Percentiles rank a stretch among this genome's conserved stretches.
Evolutionary conservation across 257 asterid species (phyloP).

Genomic region (Solanum dulcamara): DNA sequence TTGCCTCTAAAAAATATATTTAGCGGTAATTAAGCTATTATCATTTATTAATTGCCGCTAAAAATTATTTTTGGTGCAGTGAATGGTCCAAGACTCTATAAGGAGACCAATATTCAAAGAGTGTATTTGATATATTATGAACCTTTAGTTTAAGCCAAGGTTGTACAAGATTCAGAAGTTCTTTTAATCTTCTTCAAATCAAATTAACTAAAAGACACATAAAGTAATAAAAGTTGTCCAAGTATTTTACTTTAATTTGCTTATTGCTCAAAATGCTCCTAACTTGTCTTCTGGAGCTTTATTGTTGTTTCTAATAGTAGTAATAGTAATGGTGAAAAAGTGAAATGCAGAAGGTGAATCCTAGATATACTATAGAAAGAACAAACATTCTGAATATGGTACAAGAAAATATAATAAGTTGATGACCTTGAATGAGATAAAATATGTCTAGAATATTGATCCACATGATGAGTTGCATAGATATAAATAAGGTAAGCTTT

Average conservation of each 20-base stretch:
- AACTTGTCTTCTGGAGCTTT: neutral
- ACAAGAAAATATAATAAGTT: neutral
- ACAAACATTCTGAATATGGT: neutral
- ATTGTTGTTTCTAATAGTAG: neutral
- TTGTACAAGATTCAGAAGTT: neutral
- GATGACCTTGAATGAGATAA: neutral
- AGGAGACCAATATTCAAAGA: neutral
- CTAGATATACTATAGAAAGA: neutral
- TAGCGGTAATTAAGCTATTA: too few species aligned
- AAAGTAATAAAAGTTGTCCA: neutral
- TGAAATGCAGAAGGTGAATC: neutral
- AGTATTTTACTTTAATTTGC: neutral
- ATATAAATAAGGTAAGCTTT: neutral
- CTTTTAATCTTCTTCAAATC: neutral
- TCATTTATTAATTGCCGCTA: too few species aligned
- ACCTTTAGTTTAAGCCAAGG: neutral
- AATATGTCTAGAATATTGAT: neutral
- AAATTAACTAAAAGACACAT: neutral
- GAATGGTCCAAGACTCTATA: neutral
- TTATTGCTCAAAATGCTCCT: neutral
- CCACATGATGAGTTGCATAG: neutral
- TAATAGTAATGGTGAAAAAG: neutral
- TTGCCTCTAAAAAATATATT: too few species aligned
- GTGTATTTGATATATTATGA: neutral
- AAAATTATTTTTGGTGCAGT: too few species aligned